Evolutionary conservation across 176 grass and related monocot genomes (phyloP).

Genomic region (Lolium rigidum): DNA sequence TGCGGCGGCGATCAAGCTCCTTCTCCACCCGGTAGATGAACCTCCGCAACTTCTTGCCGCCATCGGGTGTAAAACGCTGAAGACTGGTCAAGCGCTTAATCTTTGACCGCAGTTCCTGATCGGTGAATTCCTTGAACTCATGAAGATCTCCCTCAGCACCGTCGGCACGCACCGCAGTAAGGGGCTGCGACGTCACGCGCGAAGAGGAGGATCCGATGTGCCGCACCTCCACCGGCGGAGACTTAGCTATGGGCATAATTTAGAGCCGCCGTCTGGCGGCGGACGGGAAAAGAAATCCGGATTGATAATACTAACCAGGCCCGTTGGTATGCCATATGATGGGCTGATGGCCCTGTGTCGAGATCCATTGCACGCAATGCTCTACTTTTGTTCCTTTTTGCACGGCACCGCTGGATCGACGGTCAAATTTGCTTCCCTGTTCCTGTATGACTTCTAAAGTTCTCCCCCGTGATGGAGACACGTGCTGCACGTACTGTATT

Average conservation of each 20-base stretch:
- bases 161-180: background rate
- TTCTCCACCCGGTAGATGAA: background rate
- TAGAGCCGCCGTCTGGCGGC: background rate
- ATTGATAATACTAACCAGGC: background rate
- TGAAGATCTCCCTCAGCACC: background rate
- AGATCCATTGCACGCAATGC: too few species aligned
- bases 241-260: background rate
- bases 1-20: constrained; percentile 36
- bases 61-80: rapidly evolving
- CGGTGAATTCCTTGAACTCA: background rate
- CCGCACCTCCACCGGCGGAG: background rate
- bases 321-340: background rate
- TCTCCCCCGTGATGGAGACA: too few species aligned
- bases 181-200: background rate
- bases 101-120: background rate
- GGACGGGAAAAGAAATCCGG: background rate
- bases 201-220: background rate
- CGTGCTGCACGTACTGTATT: too few species aligned
- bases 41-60: constrained; percentile 1
- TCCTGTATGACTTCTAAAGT: too few species aligned
- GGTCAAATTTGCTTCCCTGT: too few species aligned
- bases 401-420: too few species aligned
- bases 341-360: background rate
- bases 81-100: background rate
- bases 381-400: too few species aligned